phyloP scores from a whole-genome alignment of 2,329 filamentous ascomycete species.

The Pleomassaria siparia region DNA sequence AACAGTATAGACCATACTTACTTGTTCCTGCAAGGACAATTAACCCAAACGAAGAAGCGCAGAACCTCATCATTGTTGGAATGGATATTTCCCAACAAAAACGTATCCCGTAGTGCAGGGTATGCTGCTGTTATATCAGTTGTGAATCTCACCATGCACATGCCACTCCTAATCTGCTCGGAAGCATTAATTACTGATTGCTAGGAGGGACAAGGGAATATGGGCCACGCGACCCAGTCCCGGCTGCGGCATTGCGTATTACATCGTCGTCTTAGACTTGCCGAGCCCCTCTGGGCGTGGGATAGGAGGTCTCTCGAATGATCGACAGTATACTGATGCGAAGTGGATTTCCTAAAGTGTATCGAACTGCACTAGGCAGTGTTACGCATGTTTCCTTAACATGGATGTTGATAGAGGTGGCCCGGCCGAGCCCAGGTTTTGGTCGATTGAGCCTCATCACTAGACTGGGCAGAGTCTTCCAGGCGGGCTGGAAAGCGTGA shows the following conservation, averaged over 20 bases:
- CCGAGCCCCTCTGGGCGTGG: neutral
- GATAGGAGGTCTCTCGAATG: constrained; percentile 13
- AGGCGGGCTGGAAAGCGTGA: constrained; percentile 4
- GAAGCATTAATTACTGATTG: constrained; percentile 18
- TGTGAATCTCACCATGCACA: constrained; percentile 3
- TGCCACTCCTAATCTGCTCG: constrained; percentile 8
- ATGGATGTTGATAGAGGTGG: constrained; percentile 6
- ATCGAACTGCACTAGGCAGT: constrained; percentile 8
- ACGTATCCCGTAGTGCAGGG: neutral
- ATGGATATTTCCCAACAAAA: neutral
- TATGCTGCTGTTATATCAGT: constrained; percentile 16
- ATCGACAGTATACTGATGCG: constrained; percentile 7
- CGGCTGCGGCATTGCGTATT: constrained; percentile 18
- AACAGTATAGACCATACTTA: constrained; percentile 7
- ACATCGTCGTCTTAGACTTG: constrained; percentile 9
- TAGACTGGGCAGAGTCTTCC: neutral
- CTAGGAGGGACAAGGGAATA: constrained; percentile 19
- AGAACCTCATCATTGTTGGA: constrained; percentile 18
- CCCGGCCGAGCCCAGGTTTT: constrained; percentile 12
- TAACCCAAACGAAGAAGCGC: constrained; percentile 6
- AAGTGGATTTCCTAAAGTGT: constrained; percentile 4
- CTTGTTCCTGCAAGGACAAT: constrained; percentile 12
- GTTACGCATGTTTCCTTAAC: constrained; percentile 12
- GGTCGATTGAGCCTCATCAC: constrained; percentile 21
- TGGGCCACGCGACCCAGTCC: constrained; percentile 20